Conservation (phyloP, 2,329 filamentous ascomycete genomes). For the Amesomyces nigricolor region DNA sequence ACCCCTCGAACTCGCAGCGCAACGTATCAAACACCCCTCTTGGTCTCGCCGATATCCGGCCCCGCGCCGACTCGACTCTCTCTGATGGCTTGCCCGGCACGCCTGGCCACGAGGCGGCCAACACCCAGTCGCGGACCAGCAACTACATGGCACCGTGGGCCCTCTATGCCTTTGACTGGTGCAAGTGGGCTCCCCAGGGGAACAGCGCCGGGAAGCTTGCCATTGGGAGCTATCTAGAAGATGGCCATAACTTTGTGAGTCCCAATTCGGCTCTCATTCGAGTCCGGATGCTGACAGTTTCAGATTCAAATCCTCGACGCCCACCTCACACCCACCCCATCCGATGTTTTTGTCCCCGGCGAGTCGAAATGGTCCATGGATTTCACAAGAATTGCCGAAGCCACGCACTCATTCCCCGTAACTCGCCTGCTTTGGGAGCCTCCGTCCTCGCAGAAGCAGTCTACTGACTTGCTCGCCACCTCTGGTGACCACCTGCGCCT, state of each 20-base stretch:
- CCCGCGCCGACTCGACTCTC: conserved; percentile 74
- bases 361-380: conserved; percentile 72
- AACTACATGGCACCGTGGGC: conserved; percentile 94
- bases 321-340: conserved; percentile 64
- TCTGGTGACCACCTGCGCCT: conserved; percentile 90
- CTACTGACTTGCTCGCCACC: conserved; percentile 88
- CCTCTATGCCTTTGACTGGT: conserved; percentile 97
- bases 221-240: conserved; percentile 92
- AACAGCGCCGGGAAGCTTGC: conserved; percentile 87
- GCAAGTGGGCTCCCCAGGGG: conserved; percentile 85
- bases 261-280: not conserved
- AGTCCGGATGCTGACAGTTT: conserved; percentile 16
- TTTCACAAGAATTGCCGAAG: conserved; percentile 90
- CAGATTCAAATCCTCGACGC: conserved; percentile 97
- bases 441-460: conserved; percentile 88
- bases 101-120: conserved; percentile 60
- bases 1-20: conserved; percentile 52
- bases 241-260: conserved; percentile 93
- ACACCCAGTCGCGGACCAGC: conserved; percentile 66
- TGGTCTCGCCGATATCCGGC: conserved; percentile 85
- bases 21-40: conserved; percentile 77
- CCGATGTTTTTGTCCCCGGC: conserved; percentile 64
- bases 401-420: conserved; percentile 95
- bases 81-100: conserved; percentile 63
- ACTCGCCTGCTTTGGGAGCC: conserved; percentile 95